Conservation (phyloP, 345 rosid genomes). For the Trapa incisa region DNA sequence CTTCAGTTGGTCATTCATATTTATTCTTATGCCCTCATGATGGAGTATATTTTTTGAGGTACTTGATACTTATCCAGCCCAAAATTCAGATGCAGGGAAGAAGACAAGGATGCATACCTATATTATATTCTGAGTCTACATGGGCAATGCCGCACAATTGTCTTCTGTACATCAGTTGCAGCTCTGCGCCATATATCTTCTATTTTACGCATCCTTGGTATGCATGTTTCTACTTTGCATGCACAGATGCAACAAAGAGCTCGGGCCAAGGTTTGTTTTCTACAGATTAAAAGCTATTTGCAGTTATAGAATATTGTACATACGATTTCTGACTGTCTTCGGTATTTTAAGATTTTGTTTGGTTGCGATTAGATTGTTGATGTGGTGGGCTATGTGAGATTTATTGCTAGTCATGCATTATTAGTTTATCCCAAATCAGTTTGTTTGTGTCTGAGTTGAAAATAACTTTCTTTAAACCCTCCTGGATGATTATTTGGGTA, state of each 20-base stretch:
- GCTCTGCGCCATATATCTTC: conserved; percentile 84
- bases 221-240: conserved; percentile 57
- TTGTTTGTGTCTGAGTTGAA: not conserved
- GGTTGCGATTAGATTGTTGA: not conserved
- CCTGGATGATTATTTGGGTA: not conserved
- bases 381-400: not conserved
- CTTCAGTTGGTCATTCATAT: not conserved
- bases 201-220: conserved; percentile 59
- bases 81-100: conserved; percentile 68
- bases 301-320: not conserved
- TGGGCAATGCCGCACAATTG: conserved; percentile 88
- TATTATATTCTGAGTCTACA: conserved; percentile 81
- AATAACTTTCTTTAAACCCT: not conserved
- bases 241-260: conserved; percentile 97
- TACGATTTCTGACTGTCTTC: not conserved
- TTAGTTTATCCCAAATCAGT: not conserved
- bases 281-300: not conserved
- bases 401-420: not conserved
- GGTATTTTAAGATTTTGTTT: not conserved
- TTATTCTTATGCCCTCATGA: not conserved
- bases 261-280: conserved; percentile 61
- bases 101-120: conserved; percentile 78
- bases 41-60: not conserved
- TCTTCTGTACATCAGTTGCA: conserved; percentile 91
- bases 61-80: not conserved